phyloP scores from a whole-genome alignment of 768 basidiomycete species.

The Lentinula detonsa region DNA sequence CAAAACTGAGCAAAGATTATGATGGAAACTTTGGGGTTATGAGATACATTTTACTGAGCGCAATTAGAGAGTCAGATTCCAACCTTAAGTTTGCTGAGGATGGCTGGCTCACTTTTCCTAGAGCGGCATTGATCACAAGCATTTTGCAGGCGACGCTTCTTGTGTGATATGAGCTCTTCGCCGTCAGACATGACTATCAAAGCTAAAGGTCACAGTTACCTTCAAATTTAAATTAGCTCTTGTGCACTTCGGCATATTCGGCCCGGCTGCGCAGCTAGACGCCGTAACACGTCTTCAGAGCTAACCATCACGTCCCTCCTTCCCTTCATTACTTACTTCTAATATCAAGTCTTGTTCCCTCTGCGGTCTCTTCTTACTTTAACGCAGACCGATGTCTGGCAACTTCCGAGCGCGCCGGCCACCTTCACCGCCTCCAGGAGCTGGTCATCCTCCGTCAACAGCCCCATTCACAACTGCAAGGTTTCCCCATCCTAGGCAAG shows the following conservation, averaged over 20 bases:
- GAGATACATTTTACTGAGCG: not conserved
- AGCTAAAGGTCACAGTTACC: too few relatives aligned
- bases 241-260: not conserved
- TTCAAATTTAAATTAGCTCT: too few relatives aligned
- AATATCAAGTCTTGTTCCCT: not conserved
- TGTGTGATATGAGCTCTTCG: not conserved
- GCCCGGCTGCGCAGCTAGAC: not conserved
- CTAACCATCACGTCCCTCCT: not conserved
- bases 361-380: not conserved
- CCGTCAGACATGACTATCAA: not conserved
- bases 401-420: slow-evolving; percentile 63
- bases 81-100: slow-evolving; percentile 23
- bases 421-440: slow-evolving; percentile 56
- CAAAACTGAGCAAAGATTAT: too few relatives aligned
- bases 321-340: not conserved
- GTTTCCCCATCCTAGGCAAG: slow-evolving; percentile 61
- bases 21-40: too few relatives aligned
- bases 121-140: slow-evolving; percentile 44
- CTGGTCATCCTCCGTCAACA: slow-evolving; percentile 21
- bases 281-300: not conserved
- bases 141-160: slow-evolving; percentile 2
- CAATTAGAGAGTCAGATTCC: too few relatives aligned
- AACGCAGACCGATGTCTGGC: slow-evolving; percentile 26
- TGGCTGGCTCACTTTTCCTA: slow-evolving; percentile 53
- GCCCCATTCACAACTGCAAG: slow-evolving; percentile 37